These are phyloP conservation scores for Talaromyces sp. DNA, from an alignment of 2,329 filamentous ascomycete species.

Conservation along the genomic window DNA sequence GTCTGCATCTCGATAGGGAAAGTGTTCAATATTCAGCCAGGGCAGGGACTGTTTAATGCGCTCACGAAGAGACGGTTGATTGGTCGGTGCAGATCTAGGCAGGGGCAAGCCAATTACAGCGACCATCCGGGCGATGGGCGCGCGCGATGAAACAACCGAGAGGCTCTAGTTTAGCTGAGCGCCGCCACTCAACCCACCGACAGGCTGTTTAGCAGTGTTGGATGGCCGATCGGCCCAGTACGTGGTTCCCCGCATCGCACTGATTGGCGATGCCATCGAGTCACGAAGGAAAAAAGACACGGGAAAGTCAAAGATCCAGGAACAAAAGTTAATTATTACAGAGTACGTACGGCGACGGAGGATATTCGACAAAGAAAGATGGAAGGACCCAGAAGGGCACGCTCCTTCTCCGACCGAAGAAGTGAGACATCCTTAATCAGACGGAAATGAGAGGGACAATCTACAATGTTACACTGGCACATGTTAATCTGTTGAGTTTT, in stretches of 20 bases:
- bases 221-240: not conserved
- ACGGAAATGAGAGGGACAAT: no score
- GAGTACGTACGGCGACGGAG: not conserved
- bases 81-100: constrained; percentile 4
- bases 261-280: not conserved
- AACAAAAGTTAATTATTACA: not conserved
- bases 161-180: not conserved
- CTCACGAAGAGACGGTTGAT: not conserved
- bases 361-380: not conserved
- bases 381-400: not conserved
- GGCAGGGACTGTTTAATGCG: constrained; percentile 2
- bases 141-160: constrained; percentile 2
- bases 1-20: not conserved
- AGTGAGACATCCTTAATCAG: not conserved
- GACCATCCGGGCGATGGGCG: not conserved
- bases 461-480: no score
- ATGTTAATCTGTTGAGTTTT: not conserved
- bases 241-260: not conserved
- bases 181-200: not conserved
- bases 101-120: constrained; percentile 5
- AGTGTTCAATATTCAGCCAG: not conserved
- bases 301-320: not conserved
- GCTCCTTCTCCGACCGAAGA: not conserved
- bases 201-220: not conserved
- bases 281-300: not conserved